Percentiles rank a stretch among this genome's conserved stretches.
phyloP scores from a whole-genome alignment of 495 filamentous ascomycete species.

The Cairneyella variabilis region DNA sequence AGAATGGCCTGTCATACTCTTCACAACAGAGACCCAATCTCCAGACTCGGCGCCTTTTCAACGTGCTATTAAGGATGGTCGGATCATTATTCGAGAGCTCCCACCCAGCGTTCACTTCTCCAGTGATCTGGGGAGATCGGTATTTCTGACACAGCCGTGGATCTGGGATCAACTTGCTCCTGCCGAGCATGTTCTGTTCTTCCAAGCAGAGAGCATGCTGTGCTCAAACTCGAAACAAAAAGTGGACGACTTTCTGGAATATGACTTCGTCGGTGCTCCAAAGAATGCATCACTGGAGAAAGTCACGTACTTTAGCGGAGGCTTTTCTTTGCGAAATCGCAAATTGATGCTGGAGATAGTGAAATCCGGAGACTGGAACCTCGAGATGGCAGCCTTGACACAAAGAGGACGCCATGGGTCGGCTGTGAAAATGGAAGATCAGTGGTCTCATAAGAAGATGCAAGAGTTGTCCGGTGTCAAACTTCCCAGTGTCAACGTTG shows the following conservation, averaged over 20 bases:
- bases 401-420: too few species aligned
- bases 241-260: slow-evolving; percentile 16
- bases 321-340: slow-evolving; percentile 15
- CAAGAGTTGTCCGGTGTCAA: too few species aligned
- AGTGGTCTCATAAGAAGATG: too few species aligned
- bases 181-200: slow-evolving; percentile 13
- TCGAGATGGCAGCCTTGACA: too few species aligned
- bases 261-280: slow-evolving; percentile 19
- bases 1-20: slow-evolving; percentile 24
- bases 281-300: background rate
- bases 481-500: too few species aligned
- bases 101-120: background rate
- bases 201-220: slow-evolving; percentile 17
- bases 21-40: background rate
- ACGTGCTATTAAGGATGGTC: too few species aligned
- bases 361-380: too few species aligned
- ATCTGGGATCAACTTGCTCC: slow-evolving; percentile 16
- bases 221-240: slow-evolving; percentile 3
- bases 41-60: background rate
- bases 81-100: slow-evolving; percentile 3
- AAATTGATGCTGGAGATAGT: slow-evolving; percentile 12
- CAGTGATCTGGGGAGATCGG: background rate
- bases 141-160: slow-evolving; percentile 8
- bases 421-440: too few species aligned
- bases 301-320: slow-evolving; percentile 15